phyloP scores from a whole-genome alignment of 352 stramenopile genomes.

The Globisporangium irregulare region DNA sequence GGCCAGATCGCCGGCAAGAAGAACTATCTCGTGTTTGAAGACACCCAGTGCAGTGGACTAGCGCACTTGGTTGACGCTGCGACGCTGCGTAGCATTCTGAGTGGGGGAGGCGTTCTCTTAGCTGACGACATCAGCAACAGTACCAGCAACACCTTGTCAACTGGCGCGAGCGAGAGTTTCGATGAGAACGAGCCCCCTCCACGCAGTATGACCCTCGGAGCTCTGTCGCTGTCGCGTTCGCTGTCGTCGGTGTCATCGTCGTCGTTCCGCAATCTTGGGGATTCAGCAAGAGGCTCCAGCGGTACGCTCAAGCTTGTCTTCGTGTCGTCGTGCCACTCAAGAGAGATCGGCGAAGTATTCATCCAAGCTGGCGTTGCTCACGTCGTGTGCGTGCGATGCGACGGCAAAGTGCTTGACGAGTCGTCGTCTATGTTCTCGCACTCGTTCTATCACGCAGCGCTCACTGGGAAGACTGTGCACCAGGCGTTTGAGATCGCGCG shows the following conservation, averaged over 20 bases:
- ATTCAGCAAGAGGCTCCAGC: slow-evolving; percentile 24
- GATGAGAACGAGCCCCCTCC: slow-evolving; percentile 10
- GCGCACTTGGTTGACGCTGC: slow-evolving; percentile 63
- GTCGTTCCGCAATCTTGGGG: slow-evolving; percentile 24
- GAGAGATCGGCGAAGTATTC: slow-evolving; percentile 76
- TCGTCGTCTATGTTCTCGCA: slow-evolving; percentile 73
- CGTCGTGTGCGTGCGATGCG: slow-evolving; percentile 75
- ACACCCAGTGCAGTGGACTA: slow-evolving; percentile 60
- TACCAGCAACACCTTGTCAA: neutral
- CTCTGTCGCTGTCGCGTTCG: slow-evolving; percentile 17
- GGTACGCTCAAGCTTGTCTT: slow-evolving; percentile 76
- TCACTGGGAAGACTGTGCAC: slow-evolving; percentile 69
- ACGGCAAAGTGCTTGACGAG: slow-evolving; percentile 67
- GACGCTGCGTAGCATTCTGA: slow-evolving; percentile 62
- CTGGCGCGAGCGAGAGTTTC: neutral
- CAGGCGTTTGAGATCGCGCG: slow-evolving; percentile 76
- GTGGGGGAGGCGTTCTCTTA: slow-evolving; percentile 23
- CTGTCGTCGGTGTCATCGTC: slow-evolving; percentile 25
- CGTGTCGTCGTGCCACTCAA: slow-evolving; percentile 78
- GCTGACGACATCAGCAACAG: slow-evolving; percentile 17
- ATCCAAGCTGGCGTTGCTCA: slow-evolving; percentile 72
- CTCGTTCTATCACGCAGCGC: slow-evolving; percentile 74
- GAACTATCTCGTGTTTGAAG: slow-evolving; percentile 75
- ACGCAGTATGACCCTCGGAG: neutral
- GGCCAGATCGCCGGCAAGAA: slow-evolving; percentile 59